phyloP scores from a whole-genome alignment of 805 yeast species.

The Nakazawaea anatomiae region DNA sequence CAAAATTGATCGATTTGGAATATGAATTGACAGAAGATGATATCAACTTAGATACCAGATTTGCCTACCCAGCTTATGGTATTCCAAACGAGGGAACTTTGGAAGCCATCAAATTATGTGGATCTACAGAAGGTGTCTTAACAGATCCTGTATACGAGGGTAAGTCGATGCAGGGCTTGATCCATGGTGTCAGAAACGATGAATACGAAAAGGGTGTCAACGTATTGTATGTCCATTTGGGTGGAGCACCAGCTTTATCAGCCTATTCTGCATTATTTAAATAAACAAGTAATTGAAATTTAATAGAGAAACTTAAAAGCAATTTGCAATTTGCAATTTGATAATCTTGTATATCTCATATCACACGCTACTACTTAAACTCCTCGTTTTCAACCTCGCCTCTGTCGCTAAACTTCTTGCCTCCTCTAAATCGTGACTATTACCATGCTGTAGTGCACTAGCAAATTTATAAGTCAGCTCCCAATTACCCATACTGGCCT shows the following conservation, averaged over 20 bases:
- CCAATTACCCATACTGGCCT: conserved; percentile 50
- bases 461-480: conserved; percentile 71
- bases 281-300: not conserved
- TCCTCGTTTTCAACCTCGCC: conserved; percentile 49
- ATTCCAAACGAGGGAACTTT: conserved; percentile 30
- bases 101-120: conserved; percentile 29
- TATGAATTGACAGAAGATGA: conserved; percentile 19
- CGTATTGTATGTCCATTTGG: conserved; percentile 24
- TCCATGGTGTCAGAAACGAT: conserved; percentile 20
- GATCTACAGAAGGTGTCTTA: conserved; percentile 27
- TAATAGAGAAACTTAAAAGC: not conserved
- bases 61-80: conserved; percentile 28
- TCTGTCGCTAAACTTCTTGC: conserved; percentile 80
- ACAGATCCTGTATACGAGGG: conserved; percentile 32
- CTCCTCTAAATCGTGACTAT: conserved; percentile 85
- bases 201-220: conserved; percentile 24
- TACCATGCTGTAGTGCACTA: conserved; percentile 60
- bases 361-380: conserved; percentile 11
- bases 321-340: no score
- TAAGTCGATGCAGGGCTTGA: conserved; percentile 28
- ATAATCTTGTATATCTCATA: no score
- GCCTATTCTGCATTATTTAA: conserved; percentile 19
- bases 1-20: conserved; percentile 24
- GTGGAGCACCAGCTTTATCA: conserved; percentile 27
- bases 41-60: conserved; percentile 24